These are phyloP conservation scores for Sarocladiaceae sp. DNA, from an alignment of 2,329 filamentous ascomycete species.

Conservation along the genomic window DNA sequence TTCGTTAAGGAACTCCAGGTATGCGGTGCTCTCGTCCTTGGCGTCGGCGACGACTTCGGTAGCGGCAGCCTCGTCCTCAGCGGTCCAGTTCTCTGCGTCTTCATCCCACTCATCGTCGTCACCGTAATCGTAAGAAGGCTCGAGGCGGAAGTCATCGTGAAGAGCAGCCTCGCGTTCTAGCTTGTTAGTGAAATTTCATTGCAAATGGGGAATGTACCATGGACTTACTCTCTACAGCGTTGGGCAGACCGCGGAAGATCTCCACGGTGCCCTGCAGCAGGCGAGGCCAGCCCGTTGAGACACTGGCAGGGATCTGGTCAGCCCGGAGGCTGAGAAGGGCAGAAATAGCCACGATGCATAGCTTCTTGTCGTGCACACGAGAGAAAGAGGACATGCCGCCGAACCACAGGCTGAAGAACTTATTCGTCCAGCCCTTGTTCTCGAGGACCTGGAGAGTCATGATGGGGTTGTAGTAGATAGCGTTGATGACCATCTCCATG, in stretches of 20 bases:
- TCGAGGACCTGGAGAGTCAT: constrained; percentile 85
- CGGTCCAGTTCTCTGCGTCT: constrained; percentile 75
- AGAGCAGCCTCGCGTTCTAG: constrained; percentile 86
- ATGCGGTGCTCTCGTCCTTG: constrained; percentile 87
- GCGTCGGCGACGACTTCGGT: constrained; percentile 58
- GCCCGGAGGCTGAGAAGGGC: constrained; percentile 73
- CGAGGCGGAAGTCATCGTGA: constrained; percentile 75
- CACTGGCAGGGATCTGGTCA: constrained; percentile 81
- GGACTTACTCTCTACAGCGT: constrained; percentile 72
- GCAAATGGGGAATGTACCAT: background rate
- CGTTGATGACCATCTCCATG: constrained; percentile 98
- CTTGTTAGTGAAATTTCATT: constrained; percentile 21
- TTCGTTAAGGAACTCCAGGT: constrained; percentile 91
- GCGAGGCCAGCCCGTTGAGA: constrained; percentile 91
- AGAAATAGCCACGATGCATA: constrained; percentile 91
- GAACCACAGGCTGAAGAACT: constrained; percentile 98
- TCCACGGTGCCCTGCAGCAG: constrained; percentile 81
- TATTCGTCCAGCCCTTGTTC: constrained; percentile 89
- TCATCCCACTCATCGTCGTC: constrained; percentile 79
- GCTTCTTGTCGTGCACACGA: constrained; percentile 96
- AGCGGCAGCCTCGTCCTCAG: constrained; percentile 59
- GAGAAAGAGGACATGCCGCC: constrained; percentile 90
- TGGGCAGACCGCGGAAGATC: constrained; percentile 85
- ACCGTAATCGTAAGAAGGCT: constrained; percentile 56
- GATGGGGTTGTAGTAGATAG: constrained; percentile 92